phyloP scores from a whole-genome alignment of 148 eudicot species.

The Chenopodium album region DNA sequence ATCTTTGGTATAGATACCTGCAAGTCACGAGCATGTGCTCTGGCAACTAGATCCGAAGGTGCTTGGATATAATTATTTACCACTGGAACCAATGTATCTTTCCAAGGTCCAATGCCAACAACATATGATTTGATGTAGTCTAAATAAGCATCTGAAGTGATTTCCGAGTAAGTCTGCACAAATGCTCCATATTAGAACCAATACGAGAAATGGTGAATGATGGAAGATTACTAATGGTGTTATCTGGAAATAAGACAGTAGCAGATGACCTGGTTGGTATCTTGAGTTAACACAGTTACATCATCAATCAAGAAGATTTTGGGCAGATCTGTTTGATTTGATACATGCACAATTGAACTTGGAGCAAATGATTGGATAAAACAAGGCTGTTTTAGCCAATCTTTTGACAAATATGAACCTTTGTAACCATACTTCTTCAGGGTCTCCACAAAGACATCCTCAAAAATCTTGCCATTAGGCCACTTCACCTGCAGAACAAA shows the following conservation, averaged over 20 bases:
- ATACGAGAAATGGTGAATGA: not conserved
- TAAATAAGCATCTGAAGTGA: constrained; percentile 86
- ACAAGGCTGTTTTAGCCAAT: constrained; percentile 86
- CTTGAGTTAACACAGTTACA: constrained; percentile 59
- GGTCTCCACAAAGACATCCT: constrained; percentile 77
- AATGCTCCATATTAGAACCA: not conserved
- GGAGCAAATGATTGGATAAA: constrained; percentile 99
- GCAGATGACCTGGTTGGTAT: constrained; percentile 83
- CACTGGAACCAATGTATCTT: constrained; percentile 77
- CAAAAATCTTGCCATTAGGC: constrained; percentile 76
- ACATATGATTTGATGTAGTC: constrained; percentile 72
- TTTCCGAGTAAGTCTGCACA: constrained; percentile 75
- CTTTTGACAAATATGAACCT: constrained; percentile 81
- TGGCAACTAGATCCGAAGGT: constrained; percentile 90
- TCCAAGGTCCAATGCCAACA: constrained; percentile 96
- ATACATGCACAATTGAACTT: constrained; percentile 67
- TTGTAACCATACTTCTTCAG: constrained; percentile 80
- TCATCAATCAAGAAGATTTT: constrained; percentile 84
- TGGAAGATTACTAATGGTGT: not conserved
- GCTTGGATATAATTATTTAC: constrained; percentile 60
- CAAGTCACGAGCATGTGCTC: constrained; percentile 83
- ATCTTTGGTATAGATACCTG: constrained; percentile 46
- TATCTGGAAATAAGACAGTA: not conserved
- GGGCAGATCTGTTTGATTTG: constrained; percentile 84
- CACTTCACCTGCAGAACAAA: constrained; percentile 69